Evolutionary conservation across 768 basidiomycete species (phyloP), one percentile per base, ranked within the genome.

Genomic region (Gyrodon lividus): DNA sequence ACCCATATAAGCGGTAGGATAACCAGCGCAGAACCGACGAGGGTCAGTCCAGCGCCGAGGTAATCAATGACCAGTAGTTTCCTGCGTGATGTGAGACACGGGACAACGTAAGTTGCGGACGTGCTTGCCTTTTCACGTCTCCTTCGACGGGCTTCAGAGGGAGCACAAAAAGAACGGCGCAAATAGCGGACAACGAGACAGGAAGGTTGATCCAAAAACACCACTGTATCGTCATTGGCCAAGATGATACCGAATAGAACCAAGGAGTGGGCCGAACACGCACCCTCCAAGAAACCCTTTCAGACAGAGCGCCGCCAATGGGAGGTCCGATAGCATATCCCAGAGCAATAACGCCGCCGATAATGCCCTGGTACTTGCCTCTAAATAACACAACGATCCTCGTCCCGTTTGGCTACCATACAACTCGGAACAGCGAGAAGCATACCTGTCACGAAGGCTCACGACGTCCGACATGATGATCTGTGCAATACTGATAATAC

Each of bases 351-450:
- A 81, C 74, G 6, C 75, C 80, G 3, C 83, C 81, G 19, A 86
- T 83, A 30, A 89, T 84, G 1, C 88, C 88, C 58, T 87, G 85
- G 59, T 88, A 90, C 69, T 89, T 89, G 20, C 87, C 87, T 55
- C 83, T 83, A 53, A 16, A 44, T 26, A 4, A 26, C 4, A 7
- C 24, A 46, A 52, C 13, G 4, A 14, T 14, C 9, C 16, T 4
- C 13, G 28, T 12, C 31, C 31, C 30, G 31, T 20, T 26, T 44
- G 22, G 42, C 7, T 20, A 46, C 4, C 3, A 24, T 13, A 6
- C 8, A 7, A 4, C 7, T 26, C 7, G 2, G n/a, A 33, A 23
- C 17, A 2, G 14, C 26, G 46, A 24, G 35, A 19, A 43, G 62
- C 71, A 30, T 45, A 80, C 84, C 84, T 74, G 4, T 86, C 83